Conservation (phyloP, 164 flowering plant species). For the grape (Vitis vinifera) region DNA sequence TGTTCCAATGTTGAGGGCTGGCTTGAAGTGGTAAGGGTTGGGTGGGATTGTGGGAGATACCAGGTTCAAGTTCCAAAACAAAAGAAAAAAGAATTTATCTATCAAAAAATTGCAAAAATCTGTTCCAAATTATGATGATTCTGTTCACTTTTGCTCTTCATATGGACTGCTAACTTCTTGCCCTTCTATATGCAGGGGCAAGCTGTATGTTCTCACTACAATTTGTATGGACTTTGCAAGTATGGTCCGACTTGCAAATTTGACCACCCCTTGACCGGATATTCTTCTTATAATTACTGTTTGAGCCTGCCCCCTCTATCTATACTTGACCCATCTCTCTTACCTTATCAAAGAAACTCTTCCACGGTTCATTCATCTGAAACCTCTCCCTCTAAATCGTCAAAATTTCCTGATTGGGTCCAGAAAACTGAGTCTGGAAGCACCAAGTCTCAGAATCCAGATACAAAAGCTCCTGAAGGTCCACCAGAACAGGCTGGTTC, state of each 20-base stretch:
- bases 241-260: slow-evolving; percentile 73
- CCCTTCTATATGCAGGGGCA: slow-evolving; percentile 49
- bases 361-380: slow-evolving; percentile 19
- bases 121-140: background rate
- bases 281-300: slow-evolving; percentile 34
- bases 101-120: no score
- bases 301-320: slow-evolving; percentile 38
- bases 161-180: background rate
- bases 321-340: slow-evolving; percentile 28
- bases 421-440: slow-evolving; percentile 21
- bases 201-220: slow-evolving; percentile 55
- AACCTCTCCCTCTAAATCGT: slow-evolving; percentile 22
- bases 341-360: slow-evolving; percentile 35
- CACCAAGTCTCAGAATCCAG: slow-evolving; percentile 16
- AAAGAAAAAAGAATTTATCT: background rate
- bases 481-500: slow-evolving; percentile 15
- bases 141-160: background rate
- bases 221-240: slow-evolving; percentile 59
- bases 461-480: slow-evolving; percentile 15
- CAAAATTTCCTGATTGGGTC: slow-evolving; percentile 22
- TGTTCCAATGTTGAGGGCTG: no score
- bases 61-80: no score
- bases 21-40: background rate
- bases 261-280: slow-evolving; percentile 60
- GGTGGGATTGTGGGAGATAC: background rate